Evolutionary conservation across 352 stramenopile genomes (phyloP), one percentile per base, ranked within the genome.

Genomic region (Aphanomyces astaci): DNA sequence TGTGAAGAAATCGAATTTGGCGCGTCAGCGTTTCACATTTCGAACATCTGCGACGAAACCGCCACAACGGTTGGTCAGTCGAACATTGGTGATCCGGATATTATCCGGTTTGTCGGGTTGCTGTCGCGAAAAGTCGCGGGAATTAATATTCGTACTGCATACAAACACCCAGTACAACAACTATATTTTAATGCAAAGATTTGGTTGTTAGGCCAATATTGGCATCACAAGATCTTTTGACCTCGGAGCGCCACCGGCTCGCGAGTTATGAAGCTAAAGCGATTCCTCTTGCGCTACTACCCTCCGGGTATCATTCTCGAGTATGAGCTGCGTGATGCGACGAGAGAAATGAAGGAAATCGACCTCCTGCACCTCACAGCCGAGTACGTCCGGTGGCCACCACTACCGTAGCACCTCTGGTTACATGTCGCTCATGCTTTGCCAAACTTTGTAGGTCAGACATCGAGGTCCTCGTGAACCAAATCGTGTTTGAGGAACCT

Each of bases 221-320:
- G 4, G 15, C 53, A 65, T 40, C 39, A 51, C 36, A 49, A 65
- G 56, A 65, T 65, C 56, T 65, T 53, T 59, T 59, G 51, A 59
- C 13, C 51, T 59, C 51, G 51, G 13, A 22, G 13, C 25, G 2
- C 25, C 15, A 32, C 17, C 17, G 28, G 3, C 3, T 1, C 22
- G 24, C 22, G 22, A 27, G 25, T 22, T 54, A 98, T 98, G 94
- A 98, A 98, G 79, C 82, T 98, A 28, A 97, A 97, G 79, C 79
- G 94, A 46, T 98, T 98, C 72, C 72, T 98, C 70, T 77, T 98
- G 68, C 79, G 94, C 57, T 98, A 98, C 77, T 98, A 98, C 71
- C 94, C 94, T 63, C 94, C 93, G 33, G 89, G 93, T 10, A 97
- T 98, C 75, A 97, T 98, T 69, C 82, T 98, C 66, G 94, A 98